Conservation (phyloP, 2,329 filamentous ascomycete genomes). For the Trichocomaceae sp. region DNA sequence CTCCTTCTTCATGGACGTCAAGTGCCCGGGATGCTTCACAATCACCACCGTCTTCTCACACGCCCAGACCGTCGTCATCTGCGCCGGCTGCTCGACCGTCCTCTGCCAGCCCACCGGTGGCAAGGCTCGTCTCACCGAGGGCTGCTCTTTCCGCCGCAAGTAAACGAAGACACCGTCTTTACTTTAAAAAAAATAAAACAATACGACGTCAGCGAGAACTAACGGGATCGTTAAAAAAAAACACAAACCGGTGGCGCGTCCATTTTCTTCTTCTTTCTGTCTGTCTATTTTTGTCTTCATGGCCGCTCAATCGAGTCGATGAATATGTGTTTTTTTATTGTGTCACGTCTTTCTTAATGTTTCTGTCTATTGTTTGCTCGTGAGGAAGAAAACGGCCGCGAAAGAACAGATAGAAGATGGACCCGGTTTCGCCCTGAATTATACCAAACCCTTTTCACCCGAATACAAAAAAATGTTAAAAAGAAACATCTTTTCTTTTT, state of each 20-base stretch:
- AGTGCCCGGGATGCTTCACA: conserved; percentile 99
- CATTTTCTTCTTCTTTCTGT: neutral
- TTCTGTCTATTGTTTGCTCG: conserved; percentile 21
- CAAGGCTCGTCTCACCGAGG: conserved; percentile 97
- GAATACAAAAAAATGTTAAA: conserved; percentile 52
- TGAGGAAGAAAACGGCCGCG: conserved; percentile 7
- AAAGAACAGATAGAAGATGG: conserved; percentile 45
- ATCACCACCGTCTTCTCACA: conserved; percentile 99
- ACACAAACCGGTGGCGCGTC: neutral
- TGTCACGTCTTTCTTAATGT: conserved; percentile 1
- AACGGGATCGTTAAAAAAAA: too few relatives aligned
- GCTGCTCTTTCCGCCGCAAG: conserved; percentile 99
- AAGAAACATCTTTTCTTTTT: conserved; percentile 47
- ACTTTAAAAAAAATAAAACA: too few relatives aligned
- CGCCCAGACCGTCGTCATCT: conserved; percentile 99
- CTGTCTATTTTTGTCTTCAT: conserved; percentile 14
- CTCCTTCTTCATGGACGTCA: conserved; percentile 99
- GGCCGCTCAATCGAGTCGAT: conserved; percentile 20
- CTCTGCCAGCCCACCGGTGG: conserved; percentile 99
- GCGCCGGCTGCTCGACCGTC: conserved; percentile 98
- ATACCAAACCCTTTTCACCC: conserved; percentile 22
- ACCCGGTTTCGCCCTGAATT: conserved; percentile 32
- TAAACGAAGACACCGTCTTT: conserved; percentile 43
- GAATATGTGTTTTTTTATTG: conserved; percentile 8
- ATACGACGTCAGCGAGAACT: conserved; percentile 1